Conservation (phyloP, 257 asterid species). For the Solanum boliviense region DNA sequence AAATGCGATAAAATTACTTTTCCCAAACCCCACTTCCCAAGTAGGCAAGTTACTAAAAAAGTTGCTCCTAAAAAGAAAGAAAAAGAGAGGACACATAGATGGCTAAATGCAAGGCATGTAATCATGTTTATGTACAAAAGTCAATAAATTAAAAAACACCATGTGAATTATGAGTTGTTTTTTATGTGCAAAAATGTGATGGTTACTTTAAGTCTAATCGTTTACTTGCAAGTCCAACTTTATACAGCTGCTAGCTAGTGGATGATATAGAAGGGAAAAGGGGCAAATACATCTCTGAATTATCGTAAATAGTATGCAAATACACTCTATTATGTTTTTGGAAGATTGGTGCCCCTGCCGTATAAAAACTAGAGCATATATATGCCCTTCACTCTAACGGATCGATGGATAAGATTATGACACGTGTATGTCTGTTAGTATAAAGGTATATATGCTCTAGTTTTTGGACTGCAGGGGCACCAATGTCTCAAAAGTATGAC, state of each 20-base stretch:
- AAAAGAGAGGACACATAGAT: not conserved
- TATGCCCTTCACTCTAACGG: no score
- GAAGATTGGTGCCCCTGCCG: no score
- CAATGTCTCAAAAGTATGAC: no score
- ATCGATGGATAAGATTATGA: no score
- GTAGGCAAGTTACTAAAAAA: not conserved
- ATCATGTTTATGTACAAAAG: not conserved
- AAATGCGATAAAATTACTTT: not conserved
- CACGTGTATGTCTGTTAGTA: no score
- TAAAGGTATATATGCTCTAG: no score
- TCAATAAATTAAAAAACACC: not conserved
- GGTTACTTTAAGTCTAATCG: not conserved
- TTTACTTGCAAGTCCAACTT: not conserved
- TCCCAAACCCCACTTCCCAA: not conserved
- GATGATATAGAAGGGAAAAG: not conserved
- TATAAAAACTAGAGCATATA: no score
- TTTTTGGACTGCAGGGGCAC: no score
- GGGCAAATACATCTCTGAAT: fast-evolving
- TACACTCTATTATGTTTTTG: no score
- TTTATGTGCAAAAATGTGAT: not conserved
- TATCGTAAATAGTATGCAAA: no score
- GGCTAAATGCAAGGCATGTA: not conserved
- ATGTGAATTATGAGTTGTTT: not conserved
- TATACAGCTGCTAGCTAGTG: not conserved
- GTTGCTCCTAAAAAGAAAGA: not conserved